Conservation (phyloP, 2,329 filamentous ascomycete genomes). For the Aspergillus ochraceoroseus region DNA sequence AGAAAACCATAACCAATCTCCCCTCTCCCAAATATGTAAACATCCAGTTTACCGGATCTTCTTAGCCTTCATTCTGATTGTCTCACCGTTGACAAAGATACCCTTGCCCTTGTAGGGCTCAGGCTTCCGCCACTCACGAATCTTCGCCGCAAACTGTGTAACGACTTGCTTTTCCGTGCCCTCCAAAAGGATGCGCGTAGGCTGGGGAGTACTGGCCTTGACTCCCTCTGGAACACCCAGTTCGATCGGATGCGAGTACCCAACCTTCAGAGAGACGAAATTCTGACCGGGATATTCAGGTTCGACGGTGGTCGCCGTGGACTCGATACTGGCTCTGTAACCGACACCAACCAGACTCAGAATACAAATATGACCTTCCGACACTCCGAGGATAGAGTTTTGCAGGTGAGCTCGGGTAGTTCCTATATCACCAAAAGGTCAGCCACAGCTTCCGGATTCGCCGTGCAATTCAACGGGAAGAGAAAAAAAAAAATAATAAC, state of each 20-base stretch:
- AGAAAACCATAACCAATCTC: slow-evolving; percentile 23
- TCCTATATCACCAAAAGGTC: slow-evolving; percentile 50
- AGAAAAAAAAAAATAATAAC: slow-evolving; percentile 37
- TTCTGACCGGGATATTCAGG: slow-evolving; percentile 73
- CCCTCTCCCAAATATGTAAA: slow-evolving; percentile 26
- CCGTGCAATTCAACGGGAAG: not conserved
- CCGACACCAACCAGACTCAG: slow-evolving; percentile 90
- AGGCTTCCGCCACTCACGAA: slow-evolving; percentile 80
- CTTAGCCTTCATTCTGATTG: slow-evolving; percentile 97
- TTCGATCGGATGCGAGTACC: slow-evolving; percentile 94
- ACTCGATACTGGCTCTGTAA: slow-evolving; percentile 83
- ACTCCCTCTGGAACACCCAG: slow-evolving; percentile 76
- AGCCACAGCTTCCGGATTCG: slow-evolving; percentile 13
- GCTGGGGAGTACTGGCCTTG: slow-evolving; percentile 80
- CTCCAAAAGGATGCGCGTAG: slow-evolving; percentile 85
- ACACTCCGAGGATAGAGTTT: slow-evolving; percentile 88
- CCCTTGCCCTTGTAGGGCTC: slow-evolving; percentile 99
- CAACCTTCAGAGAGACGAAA: slow-evolving; percentile 90
- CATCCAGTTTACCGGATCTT: slow-evolving; percentile 69
- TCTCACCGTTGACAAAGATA: slow-evolving; percentile 96
- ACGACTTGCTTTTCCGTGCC: slow-evolving; percentile 80
- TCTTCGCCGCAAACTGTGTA: slow-evolving; percentile 84
- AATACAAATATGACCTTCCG: slow-evolving; percentile 92
- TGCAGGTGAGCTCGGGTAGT: slow-evolving; percentile 85
- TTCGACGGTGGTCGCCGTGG: slow-evolving; percentile 61